Base-by-base conservation (phyloP, 768 basidiomycete species). In the Suillus placidus region DNA sequence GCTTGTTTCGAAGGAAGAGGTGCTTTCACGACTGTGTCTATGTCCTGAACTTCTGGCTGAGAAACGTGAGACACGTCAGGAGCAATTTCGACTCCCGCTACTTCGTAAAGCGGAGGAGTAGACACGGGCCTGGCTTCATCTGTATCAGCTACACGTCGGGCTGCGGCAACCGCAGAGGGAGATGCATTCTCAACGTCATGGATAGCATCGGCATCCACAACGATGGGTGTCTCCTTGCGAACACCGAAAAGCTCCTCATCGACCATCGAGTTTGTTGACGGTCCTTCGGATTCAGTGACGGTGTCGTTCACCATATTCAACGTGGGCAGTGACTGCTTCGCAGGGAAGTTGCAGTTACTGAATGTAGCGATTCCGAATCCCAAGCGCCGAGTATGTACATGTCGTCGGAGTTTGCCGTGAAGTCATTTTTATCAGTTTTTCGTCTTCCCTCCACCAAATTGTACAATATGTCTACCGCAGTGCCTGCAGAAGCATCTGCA, bases 401-500 rank as follows among this genome's bases (percentile, higher is more conserved):
- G 20, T 23, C 12, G 5, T 38, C 74, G 74, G 76, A 68, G 64
- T 65, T 78, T 78, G 73, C 75, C 76, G 73, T 38, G 20, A 18
- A 18, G 32, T 12, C 16, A 18, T 35, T 26, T 47, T 35, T 23
- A 32, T 63, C 60, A 18, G 6, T 18, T 63, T 42, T 64, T 45
- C 62, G 23, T 40, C 37, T 38, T 9, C 26, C 16, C 34, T 40
- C 60, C 47, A 62, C 42, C 45, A 65, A 66, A 65, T 57, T 66
- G 35, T 64, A 58, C 57, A 58, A 42, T 38, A 70, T 74, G 62
- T 66, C 66, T 26, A 66, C 60, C 6, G 60, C 68, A 18, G 69
- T 90, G 34, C 93, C 93, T 8, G 64, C 76, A 35, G 82, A 69
- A 42, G 91, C 89, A 23, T 87, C 93, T 63, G 87, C 88, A 13